Evolutionary conservation across 148 eudicot species (phyloP), one percentile per base, ranked within the genome.

Genomic region (Euryodendron excelsum): DNA sequence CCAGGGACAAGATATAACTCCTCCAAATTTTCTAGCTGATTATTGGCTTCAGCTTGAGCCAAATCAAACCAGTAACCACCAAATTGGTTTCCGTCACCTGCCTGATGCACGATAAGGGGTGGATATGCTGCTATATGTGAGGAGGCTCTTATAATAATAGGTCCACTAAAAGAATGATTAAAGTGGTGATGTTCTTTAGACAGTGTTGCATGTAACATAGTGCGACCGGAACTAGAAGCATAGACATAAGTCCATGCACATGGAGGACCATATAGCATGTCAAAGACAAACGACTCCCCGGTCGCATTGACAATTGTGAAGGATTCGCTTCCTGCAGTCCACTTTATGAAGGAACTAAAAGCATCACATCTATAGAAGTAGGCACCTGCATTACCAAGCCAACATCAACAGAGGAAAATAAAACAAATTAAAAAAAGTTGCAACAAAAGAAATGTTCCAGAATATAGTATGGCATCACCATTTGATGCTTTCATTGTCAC

Each of bases 31-130:
- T 84, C 84, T 36, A 84, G 77, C 78, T 82, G 69, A 67, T 85
- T 76, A 67, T 45, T 61, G 3, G 76, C 65, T 84, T 80, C 87
- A 77, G 71, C 79, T 75, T 87, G 82, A 73, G 80, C 85, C 82
- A 84, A 81, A 86, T 89, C 85, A 78, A 91, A 87, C 92, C 92
- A 91, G 81, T 91, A 92, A 60, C 98, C 98, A 84, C 98, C 98
- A 91, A 80, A 91, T 69, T 87, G 91, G 83, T 92, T 94, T 64
- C 97, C 98, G 80, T 94, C 95, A 83, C 95, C 86, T 56, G 79
- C 92, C 85, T 92, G 97, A 80, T 74, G 85, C 82, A 89, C 73
- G 55, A 75, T 71, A 68, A 92, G 93, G 28, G 95, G 93, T 79
- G 64, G 62, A 84, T 88, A 92, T 58, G 97, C 90, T 72, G 90